Evolutionary conservation across 176 grass and related monocot species (phyloP).

Genomic region (Neostapfia colusana): DNA sequence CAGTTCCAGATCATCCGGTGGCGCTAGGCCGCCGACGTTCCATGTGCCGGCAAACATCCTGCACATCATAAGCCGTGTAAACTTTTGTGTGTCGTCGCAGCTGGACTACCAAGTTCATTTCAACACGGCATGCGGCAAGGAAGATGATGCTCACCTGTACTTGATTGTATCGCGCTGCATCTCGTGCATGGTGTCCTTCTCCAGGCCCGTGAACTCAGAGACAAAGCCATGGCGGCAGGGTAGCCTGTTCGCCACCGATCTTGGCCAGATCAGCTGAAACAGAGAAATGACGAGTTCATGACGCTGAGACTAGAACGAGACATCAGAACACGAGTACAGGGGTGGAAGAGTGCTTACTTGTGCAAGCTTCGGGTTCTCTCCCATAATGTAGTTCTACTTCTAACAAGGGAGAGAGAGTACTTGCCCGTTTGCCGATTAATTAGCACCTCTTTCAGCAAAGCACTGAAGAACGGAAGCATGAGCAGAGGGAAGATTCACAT

Average conservation of each 20-base stretch:
- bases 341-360: constrained; percentile 36
- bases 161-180: constrained; percentile 40
- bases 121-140: not conserved
- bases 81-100: not conserved
- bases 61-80: constrained; percentile 8
- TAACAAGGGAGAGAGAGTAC: not conserved
- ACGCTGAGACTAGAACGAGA: not conserved
- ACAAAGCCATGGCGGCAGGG: constrained; percentile 13
- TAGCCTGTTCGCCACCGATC: constrained; percentile 44
- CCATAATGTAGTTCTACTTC: constrained; percentile 33
- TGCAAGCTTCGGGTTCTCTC: constrained; percentile 39
- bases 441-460: constrained; percentile 1
- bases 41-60: constrained; percentile 77
- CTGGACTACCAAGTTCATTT: not conserved
- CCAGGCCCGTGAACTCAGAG: constrained; percentile 42
- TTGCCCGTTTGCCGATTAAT: not conserved
- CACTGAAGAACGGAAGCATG: constrained; percentile 1
- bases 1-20: constrained; percentile 57
- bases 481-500: constrained; percentile 11
- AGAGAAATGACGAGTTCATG: constrained; percentile 4
- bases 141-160: constrained; percentile 50
- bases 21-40: constrained; percentile 71
- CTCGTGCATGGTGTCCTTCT: constrained; percentile 25
- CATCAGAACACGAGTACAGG: not conserved
- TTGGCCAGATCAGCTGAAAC: constrained; percentile 54